Evolutionary conservation across 2,329 filamentous ascomycete species (phyloP).

Genomic region (Phyllachora maydis): DNA sequence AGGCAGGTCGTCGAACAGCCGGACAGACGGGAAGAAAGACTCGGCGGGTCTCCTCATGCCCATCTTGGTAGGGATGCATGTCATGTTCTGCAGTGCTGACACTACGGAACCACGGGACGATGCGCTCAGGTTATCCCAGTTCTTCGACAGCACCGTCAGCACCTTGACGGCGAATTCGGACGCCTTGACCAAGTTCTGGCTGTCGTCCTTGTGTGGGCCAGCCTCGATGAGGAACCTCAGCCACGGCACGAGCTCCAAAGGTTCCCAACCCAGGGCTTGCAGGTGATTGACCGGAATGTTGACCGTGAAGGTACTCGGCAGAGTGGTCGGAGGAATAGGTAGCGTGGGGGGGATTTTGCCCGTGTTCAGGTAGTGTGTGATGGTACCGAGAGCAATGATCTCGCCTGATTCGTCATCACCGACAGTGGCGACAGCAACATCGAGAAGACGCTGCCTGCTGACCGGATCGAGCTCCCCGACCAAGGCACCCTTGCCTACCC

Average conservation of each 20-base stretch:
- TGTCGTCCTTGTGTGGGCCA: conserved; percentile 32
- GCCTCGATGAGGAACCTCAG: conserved; percentile 59
- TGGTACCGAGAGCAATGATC: conserved; percentile 57
- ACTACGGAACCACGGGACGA: conserved; percentile 44
- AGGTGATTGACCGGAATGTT: conserved; percentile 46
- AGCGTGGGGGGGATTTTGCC: conserved; percentile 62
- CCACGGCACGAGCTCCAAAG: conserved; percentile 74
- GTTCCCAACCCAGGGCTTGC: conserved; percentile 66
- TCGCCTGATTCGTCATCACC: conserved; percentile 37
- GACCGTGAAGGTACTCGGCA: conserved; percentile 70
- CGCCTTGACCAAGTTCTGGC: conserved; percentile 51
- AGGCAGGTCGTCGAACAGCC: conserved; percentile 83
- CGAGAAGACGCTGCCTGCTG: conserved; percentile 50
- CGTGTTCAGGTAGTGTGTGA: conserved; percentile 56
- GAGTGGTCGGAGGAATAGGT: conserved; percentile 61
- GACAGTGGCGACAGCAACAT: conserved; percentile 58
- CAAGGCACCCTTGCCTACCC: conserved; percentile 55
- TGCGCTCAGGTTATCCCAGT: conserved; percentile 63
- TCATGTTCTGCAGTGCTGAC: conserved; percentile 40
- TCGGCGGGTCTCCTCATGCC: conserved; percentile 76
- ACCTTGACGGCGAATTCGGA: conserved; percentile 58
- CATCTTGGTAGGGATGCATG: conserved; percentile 73
- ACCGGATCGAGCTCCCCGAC: conserved; percentile 50
- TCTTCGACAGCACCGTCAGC: conserved; percentile 64
- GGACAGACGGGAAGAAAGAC: conserved; percentile 84